These are phyloP conservation scores for Pleurozium schreberi DNA, from an alignment of 225 moss, liverwort and hornwort genomes.

Conservation along the genomic window DNA sequence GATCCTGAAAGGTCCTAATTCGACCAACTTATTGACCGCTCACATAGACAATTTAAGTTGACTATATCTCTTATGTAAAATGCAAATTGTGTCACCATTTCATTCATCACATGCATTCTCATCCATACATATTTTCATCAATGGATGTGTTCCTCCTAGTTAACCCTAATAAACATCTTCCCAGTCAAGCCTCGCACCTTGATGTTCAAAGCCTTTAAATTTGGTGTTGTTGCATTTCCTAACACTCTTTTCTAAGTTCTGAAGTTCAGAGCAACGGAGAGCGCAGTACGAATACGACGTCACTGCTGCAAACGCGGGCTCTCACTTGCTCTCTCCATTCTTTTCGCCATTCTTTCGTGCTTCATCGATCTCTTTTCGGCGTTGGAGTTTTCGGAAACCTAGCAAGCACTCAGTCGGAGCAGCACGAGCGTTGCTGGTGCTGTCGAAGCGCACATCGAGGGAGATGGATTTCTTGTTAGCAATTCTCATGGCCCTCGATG, in stretches of 20 bases:
- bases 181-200: background rate
- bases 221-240: too few relatives aligned
- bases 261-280: background rate
- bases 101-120: background rate
- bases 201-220: too few relatives aligned
- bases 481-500: fast-evolving
- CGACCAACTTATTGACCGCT: fast-evolving
- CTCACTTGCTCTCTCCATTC: too few relatives aligned
- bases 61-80: background rate
- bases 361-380: background rate
- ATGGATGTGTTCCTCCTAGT: background rate
- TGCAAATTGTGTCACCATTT: background rate
- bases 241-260: background rate
- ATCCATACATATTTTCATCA: background rate
- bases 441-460: background rate
- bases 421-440: background rate
- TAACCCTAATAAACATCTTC: background rate
- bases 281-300: too few relatives aligned
- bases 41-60: background rate
- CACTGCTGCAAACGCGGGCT: background rate
- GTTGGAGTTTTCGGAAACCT: background rate
- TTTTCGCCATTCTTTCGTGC: background rate
- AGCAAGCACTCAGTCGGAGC: background rate
- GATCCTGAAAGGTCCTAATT: background rate
- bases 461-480: background rate